Conservation (phyloP, 1,284 basidiomycete genomes). For the Tylopilus microsporus region DNA sequence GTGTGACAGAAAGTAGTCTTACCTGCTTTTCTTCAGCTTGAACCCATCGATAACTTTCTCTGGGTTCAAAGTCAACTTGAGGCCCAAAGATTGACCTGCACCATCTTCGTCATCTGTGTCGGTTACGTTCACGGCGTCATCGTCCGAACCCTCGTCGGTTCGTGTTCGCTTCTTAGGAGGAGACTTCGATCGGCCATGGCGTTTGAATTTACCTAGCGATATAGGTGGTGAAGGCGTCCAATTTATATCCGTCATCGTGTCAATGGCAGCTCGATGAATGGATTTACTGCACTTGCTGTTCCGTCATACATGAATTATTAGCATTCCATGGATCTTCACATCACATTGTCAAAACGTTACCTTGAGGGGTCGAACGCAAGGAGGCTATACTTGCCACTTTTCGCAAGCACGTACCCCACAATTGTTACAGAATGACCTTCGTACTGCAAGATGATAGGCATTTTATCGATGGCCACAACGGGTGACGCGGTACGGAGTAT, state of each 20-base stretch:
- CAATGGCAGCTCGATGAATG: slow-evolving; percentile 36
- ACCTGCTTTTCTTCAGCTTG: slow-evolving; percentile 44
- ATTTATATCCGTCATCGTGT: background rate
- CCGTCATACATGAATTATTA: slow-evolving; percentile 5
- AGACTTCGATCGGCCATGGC: slow-evolving; percentile 14
- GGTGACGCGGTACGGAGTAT: slow-evolving; percentile 45
- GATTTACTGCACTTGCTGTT: slow-evolving; percentile 20
- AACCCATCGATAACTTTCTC: slow-evolving; percentile 44
- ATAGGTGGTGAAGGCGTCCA: slow-evolving; percentile 6
- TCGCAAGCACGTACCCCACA: slow-evolving; percentile 71
- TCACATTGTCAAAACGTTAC: slow-evolving; percentile 34
- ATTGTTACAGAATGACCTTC: slow-evolving; percentile 80
- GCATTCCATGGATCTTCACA: background rate
- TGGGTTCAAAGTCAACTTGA: slow-evolving; percentile 26
- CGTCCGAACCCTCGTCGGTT: slow-evolving; percentile 17
- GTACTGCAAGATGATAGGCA: slow-evolving; percentile 80
- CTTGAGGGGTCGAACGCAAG: slow-evolving; percentile 75
- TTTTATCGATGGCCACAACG: slow-evolving; percentile 54
- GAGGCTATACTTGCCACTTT: slow-evolving; percentile 56
- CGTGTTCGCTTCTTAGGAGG: slow-evolving; percentile 29
- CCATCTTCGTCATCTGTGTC: slow-evolving; percentile 23
- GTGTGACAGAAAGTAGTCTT: slow-evolving; percentile 24
- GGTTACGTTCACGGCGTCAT: slow-evolving; percentile 36
- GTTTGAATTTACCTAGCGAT: slow-evolving; percentile 19
- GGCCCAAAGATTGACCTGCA: background rate